Evolutionary conservation across 2,329 filamentous ascomycete species (phyloP).

Genomic region (Fusarium drepaniforme): DNA sequence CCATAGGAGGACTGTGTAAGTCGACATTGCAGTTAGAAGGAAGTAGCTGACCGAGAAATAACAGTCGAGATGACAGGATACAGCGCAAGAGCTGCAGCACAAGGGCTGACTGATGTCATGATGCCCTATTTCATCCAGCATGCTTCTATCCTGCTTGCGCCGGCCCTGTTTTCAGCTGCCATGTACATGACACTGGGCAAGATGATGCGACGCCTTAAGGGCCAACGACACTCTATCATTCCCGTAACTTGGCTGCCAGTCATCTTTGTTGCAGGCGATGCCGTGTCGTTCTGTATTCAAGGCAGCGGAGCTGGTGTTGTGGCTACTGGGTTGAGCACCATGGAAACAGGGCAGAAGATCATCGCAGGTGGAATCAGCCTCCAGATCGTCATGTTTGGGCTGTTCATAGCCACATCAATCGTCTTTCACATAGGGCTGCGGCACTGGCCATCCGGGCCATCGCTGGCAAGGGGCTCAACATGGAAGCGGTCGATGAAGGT

Average conservation of each 20-base stretch:
- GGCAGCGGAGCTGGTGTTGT: constrained; percentile 53
- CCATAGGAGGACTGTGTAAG: constrained; percentile 62
- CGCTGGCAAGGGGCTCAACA: constrained; percentile 25
- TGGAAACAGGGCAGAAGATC: constrained; percentile 60
- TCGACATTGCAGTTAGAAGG: not conserved
- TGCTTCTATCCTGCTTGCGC: constrained; percentile 58
- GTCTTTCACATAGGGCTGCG: constrained; percentile 59
- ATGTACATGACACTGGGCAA: constrained; percentile 64
- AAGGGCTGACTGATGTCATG: constrained; percentile 46
- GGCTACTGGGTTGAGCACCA: constrained; percentile 29
- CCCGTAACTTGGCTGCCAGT: constrained; percentile 58
- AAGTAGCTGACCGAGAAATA: not conserved
- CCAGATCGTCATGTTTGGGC: constrained; percentile 68
- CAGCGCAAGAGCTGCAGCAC: constrained; percentile 46
- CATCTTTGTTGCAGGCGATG: constrained; percentile 54
- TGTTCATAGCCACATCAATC: constrained; percentile 61
- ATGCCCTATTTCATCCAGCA: constrained; percentile 57
- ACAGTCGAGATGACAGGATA: constrained; percentile 55
- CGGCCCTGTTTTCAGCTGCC: constrained; percentile 61
- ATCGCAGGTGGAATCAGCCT: constrained; percentile 55
- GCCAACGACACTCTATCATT: constrained; percentile 50
- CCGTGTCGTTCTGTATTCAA: not conserved
- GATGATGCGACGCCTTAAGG: constrained; percentile 55
- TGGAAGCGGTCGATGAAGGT: constrained; percentile 53
- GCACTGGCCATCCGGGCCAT: constrained; percentile 19